These are phyloP conservation scores for Chytridiales sp. DNA, from an alignment of 371 early-diverging fungal species.

Conservation along the genomic window DNA sequence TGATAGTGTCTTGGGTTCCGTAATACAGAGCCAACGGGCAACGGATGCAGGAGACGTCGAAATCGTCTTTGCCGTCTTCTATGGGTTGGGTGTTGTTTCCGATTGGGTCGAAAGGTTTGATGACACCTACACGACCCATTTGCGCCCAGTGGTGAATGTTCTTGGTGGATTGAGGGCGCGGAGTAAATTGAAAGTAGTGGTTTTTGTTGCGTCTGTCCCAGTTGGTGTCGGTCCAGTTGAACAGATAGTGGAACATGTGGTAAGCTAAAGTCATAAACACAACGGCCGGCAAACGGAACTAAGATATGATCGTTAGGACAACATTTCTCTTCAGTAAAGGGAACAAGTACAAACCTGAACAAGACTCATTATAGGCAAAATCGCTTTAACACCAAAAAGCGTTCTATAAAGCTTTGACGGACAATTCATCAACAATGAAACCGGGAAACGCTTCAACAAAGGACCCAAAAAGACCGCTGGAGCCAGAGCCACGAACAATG, in stretches of 20 bases:
- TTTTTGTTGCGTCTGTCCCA: conserved; percentile 53
- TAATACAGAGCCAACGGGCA: conserved; percentile 54
- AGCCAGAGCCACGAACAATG: conserved; percentile 57
- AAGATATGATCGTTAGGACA: neutral
- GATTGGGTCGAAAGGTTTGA: conserved; percentile 19
- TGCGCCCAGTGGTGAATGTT: conserved; percentile 56
- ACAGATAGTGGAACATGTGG: conserved; percentile 58
- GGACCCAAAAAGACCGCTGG: conserved; percentile 58
- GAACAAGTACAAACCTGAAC: conserved; percentile 36
- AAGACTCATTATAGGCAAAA: conserved; percentile 52
- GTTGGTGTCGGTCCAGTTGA: conserved; percentile 57
- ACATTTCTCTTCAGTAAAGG: conserved; percentile 9
- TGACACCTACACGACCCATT: conserved; percentile 40
- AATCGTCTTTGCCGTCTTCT: neutral
- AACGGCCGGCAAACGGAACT: conserved; percentile 18
- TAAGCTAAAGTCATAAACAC: conserved; percentile 45
- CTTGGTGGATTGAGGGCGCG: conserved; percentile 51
- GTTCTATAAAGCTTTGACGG: conserved; percentile 10
- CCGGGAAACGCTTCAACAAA: conserved; percentile 42
- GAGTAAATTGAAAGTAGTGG: conserved; percentile 62
- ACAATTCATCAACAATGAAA: conserved; percentile 17
- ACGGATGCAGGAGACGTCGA: conserved; percentile 20
- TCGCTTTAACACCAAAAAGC: conserved; percentile 42
- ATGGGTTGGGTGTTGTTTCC: neutral
- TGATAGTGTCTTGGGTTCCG: conserved; percentile 53